Percentiles rank a stretch among this genome's conserved stretches.
phyloP scores from a whole-genome alignment of 305 asterid species.

The Fraxinus greggii region DNA sequence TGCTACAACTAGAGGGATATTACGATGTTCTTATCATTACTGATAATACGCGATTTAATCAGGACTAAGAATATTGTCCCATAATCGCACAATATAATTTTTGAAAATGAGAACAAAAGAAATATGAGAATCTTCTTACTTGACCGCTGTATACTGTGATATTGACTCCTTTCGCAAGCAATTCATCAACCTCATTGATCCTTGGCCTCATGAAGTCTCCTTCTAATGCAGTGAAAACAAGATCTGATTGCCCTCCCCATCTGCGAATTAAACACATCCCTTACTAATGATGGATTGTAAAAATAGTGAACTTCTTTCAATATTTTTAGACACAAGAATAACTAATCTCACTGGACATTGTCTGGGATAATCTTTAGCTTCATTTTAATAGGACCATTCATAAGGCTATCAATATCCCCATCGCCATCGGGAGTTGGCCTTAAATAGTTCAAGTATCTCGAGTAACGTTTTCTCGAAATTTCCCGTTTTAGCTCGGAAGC shows the following conservation, averaged over 20 bases:
- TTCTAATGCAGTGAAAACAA: constrained; percentile 54
- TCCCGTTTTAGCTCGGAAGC: constrained; percentile 49
- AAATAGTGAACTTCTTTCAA: not conserved
- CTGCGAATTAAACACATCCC: constrained; percentile 33
- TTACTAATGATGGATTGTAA: not conserved
- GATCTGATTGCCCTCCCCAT: constrained; percentile 72
- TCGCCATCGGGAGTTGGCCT: constrained; percentile 51
- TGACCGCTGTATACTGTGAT: constrained; percentile 85
- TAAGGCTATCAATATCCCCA: constrained; percentile 49
- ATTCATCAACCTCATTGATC: constrained; percentile 79
- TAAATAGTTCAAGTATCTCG: constrained; percentile 54
- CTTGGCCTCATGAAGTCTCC: constrained; percentile 93
- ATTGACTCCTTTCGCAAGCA: constrained; percentile 79
- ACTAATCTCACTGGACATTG: constrained; percentile 50
- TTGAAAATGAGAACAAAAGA: not conserved
- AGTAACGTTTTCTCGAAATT: constrained; percentile 49
- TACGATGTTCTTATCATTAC: not conserved
- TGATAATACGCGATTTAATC: not conserved
- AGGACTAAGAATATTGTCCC: not conserved
- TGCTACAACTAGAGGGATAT: not conserved
- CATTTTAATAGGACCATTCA: constrained; percentile 74
- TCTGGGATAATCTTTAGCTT: constrained; percentile 75
- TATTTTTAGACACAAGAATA: not conserved
- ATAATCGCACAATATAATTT: not conserved
- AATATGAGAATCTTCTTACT: constrained; percentile 37